Evolutionary conservation across 148 eudicot genomes (phyloP).

Genomic region (Oxyria digyna): DNA sequence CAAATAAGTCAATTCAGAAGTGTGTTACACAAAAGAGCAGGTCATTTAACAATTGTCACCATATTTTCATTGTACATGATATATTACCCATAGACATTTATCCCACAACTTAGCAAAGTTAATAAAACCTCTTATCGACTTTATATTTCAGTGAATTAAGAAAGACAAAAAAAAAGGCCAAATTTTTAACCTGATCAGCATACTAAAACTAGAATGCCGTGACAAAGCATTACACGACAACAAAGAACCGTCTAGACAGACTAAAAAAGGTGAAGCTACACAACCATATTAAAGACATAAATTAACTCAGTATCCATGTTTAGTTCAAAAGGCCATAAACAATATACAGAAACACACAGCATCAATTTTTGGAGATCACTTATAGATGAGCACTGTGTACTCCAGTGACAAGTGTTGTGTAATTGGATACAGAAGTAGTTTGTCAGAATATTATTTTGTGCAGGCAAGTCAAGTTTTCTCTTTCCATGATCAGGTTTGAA

Average conservation of each 20-base stretch:
- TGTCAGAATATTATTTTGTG: slow-evolving; percentile 77
- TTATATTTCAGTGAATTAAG: not conserved
- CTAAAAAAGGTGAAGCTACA: too few species aligned
- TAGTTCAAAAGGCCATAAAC: not conserved
- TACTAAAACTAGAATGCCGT: not conserved
- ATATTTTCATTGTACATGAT: too few species aligned
- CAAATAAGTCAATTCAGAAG: not conserved
- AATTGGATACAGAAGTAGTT: slow-evolving; percentile 93
- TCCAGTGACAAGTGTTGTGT: not conserved
- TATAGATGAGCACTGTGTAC: not conserved
- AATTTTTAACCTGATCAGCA: not conserved
- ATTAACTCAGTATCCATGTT: not conserved
- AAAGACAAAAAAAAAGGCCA: not conserved
- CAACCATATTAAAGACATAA: not conserved
- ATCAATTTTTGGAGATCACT: not conserved
- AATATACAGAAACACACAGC: not conserved
- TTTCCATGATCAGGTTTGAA: slow-evolving; percentile 39
- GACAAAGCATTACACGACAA: not conserved
- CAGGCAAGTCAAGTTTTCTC: slow-evolving; percentile 81
- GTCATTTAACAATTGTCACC: not conserved
- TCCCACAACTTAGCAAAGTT: not conserved
- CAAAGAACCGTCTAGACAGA: too few species aligned
- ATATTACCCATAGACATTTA: not conserved
- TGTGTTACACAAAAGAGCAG: not conserved
- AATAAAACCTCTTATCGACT: not conserved